These are phyloP conservation scores for Fusarium pininemorale DNA, from an alignment of 2,329 filamentous ascomycete species.

Conservation along the genomic window DNA sequence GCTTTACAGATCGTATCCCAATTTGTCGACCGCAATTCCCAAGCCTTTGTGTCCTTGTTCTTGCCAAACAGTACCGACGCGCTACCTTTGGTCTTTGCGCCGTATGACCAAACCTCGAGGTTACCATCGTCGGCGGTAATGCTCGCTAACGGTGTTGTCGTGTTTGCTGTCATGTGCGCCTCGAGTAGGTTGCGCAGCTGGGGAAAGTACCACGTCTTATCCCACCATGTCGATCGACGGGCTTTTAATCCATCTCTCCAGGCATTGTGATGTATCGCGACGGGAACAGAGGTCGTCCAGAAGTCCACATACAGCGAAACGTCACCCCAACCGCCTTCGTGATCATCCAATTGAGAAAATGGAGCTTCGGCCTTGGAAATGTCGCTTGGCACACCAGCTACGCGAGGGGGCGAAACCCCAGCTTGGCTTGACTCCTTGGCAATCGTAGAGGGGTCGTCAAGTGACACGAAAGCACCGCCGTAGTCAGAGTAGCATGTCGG, in stretches of 20 bases:
- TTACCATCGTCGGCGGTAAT: slow-evolving; percentile 22
- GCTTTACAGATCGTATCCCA: slow-evolving; percentile 33
- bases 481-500: slow-evolving; percentile 44
- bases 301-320: slow-evolving; percentile 38
- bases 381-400: slow-evolving; percentile 35
- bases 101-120: slow-evolving; percentile 26
- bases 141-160: slow-evolving; percentile 20
- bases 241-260: slow-evolving; percentile 39
- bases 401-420: slow-evolving; percentile 38
- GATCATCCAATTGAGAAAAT: slow-evolving; percentile 9
- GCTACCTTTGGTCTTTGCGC: slow-evolving; percentile 2
- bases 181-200: slow-evolving; percentile 35
- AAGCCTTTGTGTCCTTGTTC: slow-evolving; percentile 28
- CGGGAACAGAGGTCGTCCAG: slow-evolving; percentile 38
- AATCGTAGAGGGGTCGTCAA: slow-evolving; percentile 27
- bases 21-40: slow-evolving; percentile 31
- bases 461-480: slow-evolving; percentile 38
- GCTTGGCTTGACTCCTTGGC: slow-evolving; percentile 24
- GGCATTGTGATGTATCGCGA: slow-evolving; percentile 41
- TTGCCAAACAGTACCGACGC: slow-evolving; percentile 35
- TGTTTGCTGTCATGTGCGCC: slow-evolving; percentile 23
- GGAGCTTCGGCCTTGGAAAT: slow-evolving; percentile 27
- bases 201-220: slow-evolving; percentile 42
- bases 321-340: slow-evolving; percentile 25
- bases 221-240: slow-evolving; percentile 37